A percentile compares a stretch with the other conserved stretches of the same genome.
These are phyloP conservation scores for Chaetomidium leptoderma DNA, from an alignment of 495 filamentous ascomycete species.

Conservation along the genomic window DNA sequence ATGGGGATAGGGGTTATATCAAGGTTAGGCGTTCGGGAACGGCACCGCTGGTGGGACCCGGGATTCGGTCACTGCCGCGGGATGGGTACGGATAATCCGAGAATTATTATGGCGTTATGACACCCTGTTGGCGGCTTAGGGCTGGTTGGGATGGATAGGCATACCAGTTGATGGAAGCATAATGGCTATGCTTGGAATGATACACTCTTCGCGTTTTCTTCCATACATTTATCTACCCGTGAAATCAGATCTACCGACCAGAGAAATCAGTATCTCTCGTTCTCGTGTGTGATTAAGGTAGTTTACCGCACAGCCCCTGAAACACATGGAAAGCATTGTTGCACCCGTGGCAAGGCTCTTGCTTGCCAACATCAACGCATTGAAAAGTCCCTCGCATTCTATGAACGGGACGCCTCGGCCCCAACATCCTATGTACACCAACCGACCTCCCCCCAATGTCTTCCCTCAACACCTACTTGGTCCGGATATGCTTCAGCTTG, in stretches of 20 bases:
- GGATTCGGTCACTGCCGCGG: constrained; percentile 4
- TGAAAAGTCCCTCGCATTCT: not conserved
- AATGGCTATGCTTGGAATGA: not conserved
- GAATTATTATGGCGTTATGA: constrained; percentile 3
- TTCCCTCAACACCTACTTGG: constrained; percentile 60
- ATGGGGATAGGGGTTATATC: not conserved
- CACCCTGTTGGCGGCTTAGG: not conserved
- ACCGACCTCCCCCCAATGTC: not conserved
- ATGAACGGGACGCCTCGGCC: not conserved
- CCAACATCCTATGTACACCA: constrained; percentile 3
- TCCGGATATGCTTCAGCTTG: constrained; percentile 87
- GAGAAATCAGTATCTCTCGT: no score
- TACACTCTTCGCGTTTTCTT: not conserved
- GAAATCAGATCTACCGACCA: no score
- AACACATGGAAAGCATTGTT: no score
- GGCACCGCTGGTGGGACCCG: not conserved
- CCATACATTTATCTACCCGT: not conserved
- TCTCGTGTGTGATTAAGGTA: no score
- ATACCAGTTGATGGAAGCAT: no score
- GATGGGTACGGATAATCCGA: not conserved
- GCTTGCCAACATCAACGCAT: no score
- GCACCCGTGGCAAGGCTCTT: no score
- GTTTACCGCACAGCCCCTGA: no score
- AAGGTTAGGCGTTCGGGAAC: constrained; percentile 13
- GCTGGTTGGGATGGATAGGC: not conserved